Evolutionary conservation across 805 yeast genomes (phyloP), one percentile per base, ranked within the genome.

Genomic region (Lachancea quebecensis): DNA sequence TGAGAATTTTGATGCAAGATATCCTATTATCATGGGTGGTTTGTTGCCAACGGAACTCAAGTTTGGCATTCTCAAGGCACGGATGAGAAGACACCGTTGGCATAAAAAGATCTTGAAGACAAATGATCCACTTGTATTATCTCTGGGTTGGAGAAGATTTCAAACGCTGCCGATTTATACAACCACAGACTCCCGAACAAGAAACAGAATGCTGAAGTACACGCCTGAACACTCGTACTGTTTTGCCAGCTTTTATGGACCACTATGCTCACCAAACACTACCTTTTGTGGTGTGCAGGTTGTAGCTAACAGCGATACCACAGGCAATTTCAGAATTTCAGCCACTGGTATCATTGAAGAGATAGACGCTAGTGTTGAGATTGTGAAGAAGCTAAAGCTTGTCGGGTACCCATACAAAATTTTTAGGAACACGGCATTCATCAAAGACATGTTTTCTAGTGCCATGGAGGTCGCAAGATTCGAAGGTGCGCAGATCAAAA

Each of bases 221-320:
- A 93, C 99, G 0, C 99, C 99, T 7, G 99, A 93, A 61, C 99
- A 93, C 66, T 87, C 96, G 18, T 91, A 85, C 64, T 93, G 99
- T 73, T 81, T 83, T 61, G 97, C 96, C 1, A 84, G 96, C 29
- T 89, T 93, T 66, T 93, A 89, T 60, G 99, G 99, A 1, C 99
- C 99, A 10, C 73, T 93, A 45, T 96, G 91, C 42, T 88, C 97
- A 1, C 99, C 99, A 35, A 91, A 91, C 61, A 91, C 99, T 0
- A 95, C 98, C 1, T 95, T 93, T 65, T 91, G 96, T 67, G 98
- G 95, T 39, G 86, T 91, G 50, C 95, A 90, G 59, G 74, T 84
- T 45, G 93, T 93, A 21, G 88, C 95, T 40, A 81, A 82, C 54
- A 75, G 79, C 55, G 83, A 83, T 39, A 87, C 96, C 11, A 83